These are phyloP conservation scores for Phytophthora cactorum DNA, from an alignment of 352 stramenopile species.

Conservation along the genomic window DNA sequence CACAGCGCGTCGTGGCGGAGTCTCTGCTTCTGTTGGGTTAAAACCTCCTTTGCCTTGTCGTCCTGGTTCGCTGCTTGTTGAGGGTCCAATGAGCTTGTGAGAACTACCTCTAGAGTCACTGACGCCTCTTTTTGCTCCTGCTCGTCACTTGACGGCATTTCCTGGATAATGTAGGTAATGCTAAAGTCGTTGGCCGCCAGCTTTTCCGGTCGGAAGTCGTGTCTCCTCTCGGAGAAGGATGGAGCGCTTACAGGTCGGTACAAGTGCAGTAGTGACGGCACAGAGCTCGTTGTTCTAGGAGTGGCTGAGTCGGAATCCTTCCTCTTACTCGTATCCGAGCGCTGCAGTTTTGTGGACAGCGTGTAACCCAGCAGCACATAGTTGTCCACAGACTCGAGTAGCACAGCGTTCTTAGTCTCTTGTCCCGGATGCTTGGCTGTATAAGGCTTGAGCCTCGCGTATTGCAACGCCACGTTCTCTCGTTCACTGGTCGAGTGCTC, in stretches of 20 bases:
- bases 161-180: constrained; percentile 80
- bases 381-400: constrained; percentile 41
- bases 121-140: constrained; percentile 16
- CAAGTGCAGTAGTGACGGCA: constrained; percentile 72
- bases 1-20: constrained; percentile 62
- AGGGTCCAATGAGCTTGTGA: constrained; percentile 53
- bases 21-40: constrained; percentile 47
- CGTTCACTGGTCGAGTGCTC: constrained; percentile 68
- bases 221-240: constrained; percentile 38
- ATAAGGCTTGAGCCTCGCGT: constrained; percentile 52
- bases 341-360: constrained; percentile 63
- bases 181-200: constrained; percentile 56
- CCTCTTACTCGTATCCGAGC: constrained; percentile 54
- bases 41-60: constrained; percentile 31
- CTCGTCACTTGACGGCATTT: constrained; percentile 23
- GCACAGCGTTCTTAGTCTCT: constrained; percentile 6
- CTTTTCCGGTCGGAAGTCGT: constrained; percentile 43
- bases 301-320: constrained; percentile 6
- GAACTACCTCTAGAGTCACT: constrained; percentile 70
- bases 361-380: constrained; percentile 71
- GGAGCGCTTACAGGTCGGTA: constrained; percentile 55
- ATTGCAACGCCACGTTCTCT: constrained; percentile 67
- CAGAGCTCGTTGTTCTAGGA: constrained; percentile 30
- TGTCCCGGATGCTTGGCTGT: constrained; percentile 16
- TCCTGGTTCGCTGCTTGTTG: constrained; percentile 18